Evolutionary conservation across 371 early-diverging fungal genomes (phyloP).

Genomic region (Umbelopsis sp.): DNA sequence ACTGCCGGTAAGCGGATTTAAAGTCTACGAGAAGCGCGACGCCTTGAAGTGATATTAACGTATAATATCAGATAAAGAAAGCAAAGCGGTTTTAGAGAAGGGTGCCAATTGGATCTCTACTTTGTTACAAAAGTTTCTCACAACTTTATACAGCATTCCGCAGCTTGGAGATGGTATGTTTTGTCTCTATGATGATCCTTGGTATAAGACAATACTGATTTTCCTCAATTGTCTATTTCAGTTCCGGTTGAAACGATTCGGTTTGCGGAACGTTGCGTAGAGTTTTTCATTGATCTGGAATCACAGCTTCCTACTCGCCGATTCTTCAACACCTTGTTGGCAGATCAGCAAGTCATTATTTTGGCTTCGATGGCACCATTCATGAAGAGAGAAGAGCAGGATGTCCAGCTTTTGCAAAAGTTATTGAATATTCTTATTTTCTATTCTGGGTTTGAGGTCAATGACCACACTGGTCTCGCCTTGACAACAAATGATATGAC

Average conservation of each 20-base stretch:
- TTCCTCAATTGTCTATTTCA: constrained; percentile 16
- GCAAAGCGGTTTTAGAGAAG: constrained; percentile 51
- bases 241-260: constrained; percentile 50
- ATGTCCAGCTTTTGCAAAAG: constrained; percentile 57
- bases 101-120: constrained; percentile 64
- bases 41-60: constrained; percentile 17
- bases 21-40: background rate
- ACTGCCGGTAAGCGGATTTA: constrained; percentile 42
- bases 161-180: constrained; percentile 48
- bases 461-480: constrained; percentile 80
- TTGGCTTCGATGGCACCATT: constrained; percentile 62
- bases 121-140: constrained; percentile 59
- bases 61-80: constrained; percentile 41
- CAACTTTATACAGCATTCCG: constrained; percentile 57
- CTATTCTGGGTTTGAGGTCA: constrained; percentile 80
- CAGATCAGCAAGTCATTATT: constrained; percentile 79
- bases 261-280: constrained; percentile 78
- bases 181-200: background rate
- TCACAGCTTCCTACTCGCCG: constrained; percentile 92
- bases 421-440: constrained; percentile 67
- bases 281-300: constrained; percentile 84
- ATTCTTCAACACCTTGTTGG: constrained; percentile 78
- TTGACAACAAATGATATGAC: constrained; percentile 70
- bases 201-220: background rate
- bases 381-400: constrained; percentile 44